Percentiles rank a stretch among this genome's conserved stretches.
These are phyloP conservation scores for Mesembryanthemum crystallinum DNA, from an alignment of 148 eudicot genomes.

Conservation along the genomic window DNA sequence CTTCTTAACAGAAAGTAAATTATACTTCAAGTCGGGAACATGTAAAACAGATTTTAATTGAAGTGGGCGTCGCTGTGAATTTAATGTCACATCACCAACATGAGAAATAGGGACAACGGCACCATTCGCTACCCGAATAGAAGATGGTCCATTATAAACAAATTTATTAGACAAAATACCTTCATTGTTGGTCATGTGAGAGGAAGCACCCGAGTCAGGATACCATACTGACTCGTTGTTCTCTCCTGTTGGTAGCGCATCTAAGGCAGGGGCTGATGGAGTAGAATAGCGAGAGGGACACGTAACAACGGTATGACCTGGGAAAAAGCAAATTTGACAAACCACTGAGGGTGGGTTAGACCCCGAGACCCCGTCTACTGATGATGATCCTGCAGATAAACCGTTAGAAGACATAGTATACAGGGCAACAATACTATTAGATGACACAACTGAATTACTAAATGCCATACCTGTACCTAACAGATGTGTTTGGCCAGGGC, in stretches of 20 bases:
- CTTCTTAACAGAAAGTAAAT: not conserved
- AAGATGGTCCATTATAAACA: not conserved
- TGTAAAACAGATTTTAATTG: not conserved
- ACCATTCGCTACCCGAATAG: not conserved
- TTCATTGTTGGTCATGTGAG: conserved; percentile 7
- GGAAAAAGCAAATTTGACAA: too few species aligned
- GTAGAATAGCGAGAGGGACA: not conserved
- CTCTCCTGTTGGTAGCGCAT: not conserved
- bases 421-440: not conserved
- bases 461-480: not conserved
- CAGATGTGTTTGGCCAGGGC: not conserved
- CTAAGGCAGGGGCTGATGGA: not conserved
- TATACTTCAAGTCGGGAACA: conserved; percentile 5
- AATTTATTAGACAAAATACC: conserved; percentile 14
- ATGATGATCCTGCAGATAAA: not conserved
- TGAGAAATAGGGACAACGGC: not conserved
- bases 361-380: not conserved
- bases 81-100: not conserved
- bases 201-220: conserved; percentile 3
- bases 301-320: too few species aligned
- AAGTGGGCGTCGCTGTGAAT: not conserved
- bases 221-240: conserved; percentile 6
- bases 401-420: not conserved
- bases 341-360: not conserved
- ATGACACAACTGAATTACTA: not conserved